These are phyloP conservation scores for Coix lacrymajobi DNA, from an alignment of 176 grass and related monocot species.

Conservation along the genomic window DNA sequence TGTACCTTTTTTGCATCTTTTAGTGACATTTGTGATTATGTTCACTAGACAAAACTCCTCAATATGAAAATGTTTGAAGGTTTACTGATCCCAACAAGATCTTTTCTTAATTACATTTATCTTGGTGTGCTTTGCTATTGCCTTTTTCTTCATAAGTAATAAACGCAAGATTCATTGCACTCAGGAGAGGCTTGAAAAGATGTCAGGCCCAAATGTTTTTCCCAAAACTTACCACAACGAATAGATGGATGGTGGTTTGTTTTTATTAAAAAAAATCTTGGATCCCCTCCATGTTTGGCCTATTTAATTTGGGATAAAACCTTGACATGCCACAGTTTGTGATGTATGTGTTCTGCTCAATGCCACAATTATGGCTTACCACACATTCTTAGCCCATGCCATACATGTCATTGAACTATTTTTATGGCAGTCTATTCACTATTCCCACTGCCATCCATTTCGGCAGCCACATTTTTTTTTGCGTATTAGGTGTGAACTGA, in stretches of 20 bases:
- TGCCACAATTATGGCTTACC: not conserved
- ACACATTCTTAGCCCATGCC: not conserved
- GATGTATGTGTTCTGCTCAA: not conserved
- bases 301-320: not conserved
- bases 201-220: not conserved
- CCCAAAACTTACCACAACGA: not conserved
- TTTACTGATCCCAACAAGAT: not conserved
- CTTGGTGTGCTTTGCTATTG: not conserved
- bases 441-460: not conserved
- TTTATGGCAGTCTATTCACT: not conserved
- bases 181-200: not conserved
- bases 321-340: not conserved
- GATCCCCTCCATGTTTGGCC: not conserved
- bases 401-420: not conserved
- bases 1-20: not conserved
- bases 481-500: not conserved
- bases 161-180: not conserved
- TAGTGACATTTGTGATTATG: not conserved
- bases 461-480: not conserved
- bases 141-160: not conserved
- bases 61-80: not conserved
- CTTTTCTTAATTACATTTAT: not conserved
- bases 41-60: not conserved
- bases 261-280: not conserved
- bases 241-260: not conserved